Evolutionary conservation across 768 basidiomycete species (phyloP), one percentile per base, ranked within the genome.

Genomic region (Amyloporia xantha): DNA sequence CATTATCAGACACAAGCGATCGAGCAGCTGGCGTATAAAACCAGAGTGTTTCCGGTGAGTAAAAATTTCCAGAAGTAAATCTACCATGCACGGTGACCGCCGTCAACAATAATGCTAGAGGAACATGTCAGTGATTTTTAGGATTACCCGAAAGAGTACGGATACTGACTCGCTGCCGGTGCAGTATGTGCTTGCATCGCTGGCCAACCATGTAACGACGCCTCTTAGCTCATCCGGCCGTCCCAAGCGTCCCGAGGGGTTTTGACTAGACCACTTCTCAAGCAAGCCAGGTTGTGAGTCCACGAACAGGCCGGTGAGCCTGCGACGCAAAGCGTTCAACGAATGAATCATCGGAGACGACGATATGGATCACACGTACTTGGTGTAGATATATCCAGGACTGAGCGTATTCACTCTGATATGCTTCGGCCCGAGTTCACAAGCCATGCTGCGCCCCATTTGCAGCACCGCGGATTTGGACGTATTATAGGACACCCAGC

Each of bases 391-490:
- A 56, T 84, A 75, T 2, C 85, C 85, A 0, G 86, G 85, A 6
- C 86, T 88, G 44, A 89, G 70, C 5, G 80, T 71, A 62, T 89
- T 89, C 49, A 87, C 84, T 1, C 86, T 73, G 44, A 89, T 87
- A 0, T 70, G 65, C 60, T 79, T 66, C 23, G 57, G 63, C 0
- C 81, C 86, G 1, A 89, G 73, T 60, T 89, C 87, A 57, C 82
- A 86, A 2, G 86, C 87, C 82, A 89, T 82, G 61, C 81, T 85
- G 35, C 87, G 77, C 2, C 73, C 78, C 83, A 87, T 85, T 65
- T 89, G 86, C 27, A 86, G 64, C 12, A 89, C 84, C 1, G 79
- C 86, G 1, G 81, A 76, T 64, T 89, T 89, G 68, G 82, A 82
- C 37, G 76, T 71, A 62, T 86, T 85, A 66, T 88, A 89, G 9